phyloP scores from a whole-genome alignment of 1,139 yeast genomes.

The Lipomyces yarrowii region DNA sequence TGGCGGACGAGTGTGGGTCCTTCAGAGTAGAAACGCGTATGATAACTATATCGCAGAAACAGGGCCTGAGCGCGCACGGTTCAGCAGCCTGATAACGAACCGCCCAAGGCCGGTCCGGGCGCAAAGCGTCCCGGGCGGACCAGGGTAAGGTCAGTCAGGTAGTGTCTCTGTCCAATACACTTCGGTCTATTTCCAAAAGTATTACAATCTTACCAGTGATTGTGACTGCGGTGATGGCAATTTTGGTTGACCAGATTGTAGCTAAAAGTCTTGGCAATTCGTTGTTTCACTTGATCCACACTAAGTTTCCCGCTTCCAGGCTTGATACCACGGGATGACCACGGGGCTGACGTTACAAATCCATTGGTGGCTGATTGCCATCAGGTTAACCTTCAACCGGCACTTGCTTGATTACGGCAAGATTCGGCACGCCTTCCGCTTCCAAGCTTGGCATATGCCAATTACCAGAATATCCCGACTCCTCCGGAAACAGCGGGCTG shows the following conservation, averaged over 20 bases:
- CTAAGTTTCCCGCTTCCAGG: too few relatives aligned
- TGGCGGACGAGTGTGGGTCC: neutral
- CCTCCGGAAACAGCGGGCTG: neutral
- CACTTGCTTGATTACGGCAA: neutral
- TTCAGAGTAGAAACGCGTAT: neutral
- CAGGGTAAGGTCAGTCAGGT: too few relatives aligned
- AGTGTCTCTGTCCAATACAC: too few relatives aligned
- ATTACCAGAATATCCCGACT: neutral
- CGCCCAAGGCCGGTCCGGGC: too few relatives aligned
- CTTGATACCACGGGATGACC: neutral
- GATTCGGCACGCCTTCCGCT: neutral
- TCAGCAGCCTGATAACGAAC: conserved; percentile 1
- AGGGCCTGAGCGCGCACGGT: conserved; percentile 1
- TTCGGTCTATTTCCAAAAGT: too few relatives aligned
- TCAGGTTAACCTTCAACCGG: neutral
- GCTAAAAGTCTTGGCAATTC: too few relatives aligned
- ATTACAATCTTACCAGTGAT: too few relatives aligned
- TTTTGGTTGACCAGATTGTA: too few relatives aligned
- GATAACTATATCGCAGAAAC: neutral
- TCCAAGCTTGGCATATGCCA: neutral
- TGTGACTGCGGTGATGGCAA: too few relatives aligned
- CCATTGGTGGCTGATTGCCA: neutral
- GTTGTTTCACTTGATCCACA: too few relatives aligned
- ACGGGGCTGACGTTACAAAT: neutral
- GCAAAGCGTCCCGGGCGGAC: too few relatives aligned